Base-by-base conservation (phyloP, 2,329 filamentous ascomycete species). In the Trichophyton rubrum region DNA sequence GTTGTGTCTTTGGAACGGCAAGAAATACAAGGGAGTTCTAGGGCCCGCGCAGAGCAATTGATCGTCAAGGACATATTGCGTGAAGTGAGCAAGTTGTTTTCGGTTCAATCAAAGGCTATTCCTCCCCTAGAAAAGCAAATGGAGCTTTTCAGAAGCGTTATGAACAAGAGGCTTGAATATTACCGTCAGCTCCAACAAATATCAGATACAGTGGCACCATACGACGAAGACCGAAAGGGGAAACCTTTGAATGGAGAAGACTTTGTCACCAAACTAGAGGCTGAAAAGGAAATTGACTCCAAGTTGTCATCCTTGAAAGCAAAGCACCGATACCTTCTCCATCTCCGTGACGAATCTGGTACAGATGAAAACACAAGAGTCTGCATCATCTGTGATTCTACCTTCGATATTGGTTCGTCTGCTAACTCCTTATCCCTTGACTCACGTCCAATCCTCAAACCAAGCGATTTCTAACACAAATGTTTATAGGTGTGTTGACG, bases 151-250 rank as follows among this genome's bases (percentile, higher is more conserved):
- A 86, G 84, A 30, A 78, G 80, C 15, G 84, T 87, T 0, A 91
- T 95, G 84, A 97, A 97, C 68, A 80, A 85, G 41, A 85, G 93
- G 13, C 75, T 96, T 0, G 90, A 93, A 61, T 97, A 90, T 70
- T 97, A 97, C 70, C 85, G 87, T 3, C 90, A 96, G 68, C 79
- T 97, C 9, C 93, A 97, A 69, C 82, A 84, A 27, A 85, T 97
- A n/a, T 96, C 91, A 0, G 92, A 97, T 69, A 89, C 84, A 17
- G 89, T 97, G 0, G 81, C 83, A 3, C 85, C 87, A 0, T 88
- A 88, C 60, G 85, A 90, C 61, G 85, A 86, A 9, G 70, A 72
- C 30, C 78, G 79, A 58, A 74, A 82, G 22, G 80, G 85, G 22
- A 77, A 82, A 11, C 77, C 77, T 1, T 76, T 86, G 9, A 80